Evolutionary conservation across 1,139 yeast species (phyloP).

Genomic region (Diutina siamensis): DNA sequence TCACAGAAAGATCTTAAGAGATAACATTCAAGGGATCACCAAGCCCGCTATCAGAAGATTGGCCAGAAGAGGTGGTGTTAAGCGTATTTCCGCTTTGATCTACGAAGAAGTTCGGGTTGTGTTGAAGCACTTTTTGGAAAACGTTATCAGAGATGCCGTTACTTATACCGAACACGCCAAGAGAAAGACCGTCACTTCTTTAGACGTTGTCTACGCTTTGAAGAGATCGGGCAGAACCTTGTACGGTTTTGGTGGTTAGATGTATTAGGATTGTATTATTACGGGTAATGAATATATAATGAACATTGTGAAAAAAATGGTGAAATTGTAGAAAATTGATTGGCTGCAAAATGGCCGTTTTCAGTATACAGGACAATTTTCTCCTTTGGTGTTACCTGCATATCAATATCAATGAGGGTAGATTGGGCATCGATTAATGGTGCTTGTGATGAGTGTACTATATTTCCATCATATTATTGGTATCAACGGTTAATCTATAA

Average conservation of each 20-base stretch:
- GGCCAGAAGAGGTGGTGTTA: constrained; percentile 99
- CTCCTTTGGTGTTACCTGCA: no score
- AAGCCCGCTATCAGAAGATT: constrained; percentile 99
- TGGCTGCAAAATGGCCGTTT: neutral
- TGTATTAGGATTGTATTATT: constrained; percentile 4
- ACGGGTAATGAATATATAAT: neutral
- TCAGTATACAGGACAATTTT: neutral
- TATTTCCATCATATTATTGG: no score
- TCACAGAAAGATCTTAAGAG: constrained; percentile 99
- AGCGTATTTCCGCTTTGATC: constrained; percentile 97
- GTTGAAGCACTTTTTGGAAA: constrained; percentile 89
- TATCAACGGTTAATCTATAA: neutral
- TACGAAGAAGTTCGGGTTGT: constrained; percentile 99
- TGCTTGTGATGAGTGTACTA: no score
- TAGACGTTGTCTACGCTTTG: constrained; percentile 97
- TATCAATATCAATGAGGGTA: no score
- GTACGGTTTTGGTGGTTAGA: constrained; percentile 99
- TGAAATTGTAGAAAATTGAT: neutral
- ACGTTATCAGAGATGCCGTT: constrained; percentile 97
- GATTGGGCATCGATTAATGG: no score
- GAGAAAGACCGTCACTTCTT: constrained; percentile 99
- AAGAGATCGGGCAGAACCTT: constrained; percentile 99
- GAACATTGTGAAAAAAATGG: neutral
- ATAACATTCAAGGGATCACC: constrained; percentile 98
- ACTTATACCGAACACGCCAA: constrained; percentile 99